Base-by-base conservation (phyloP, 257 asterid species). In the Solanum peruvianum region DNA sequence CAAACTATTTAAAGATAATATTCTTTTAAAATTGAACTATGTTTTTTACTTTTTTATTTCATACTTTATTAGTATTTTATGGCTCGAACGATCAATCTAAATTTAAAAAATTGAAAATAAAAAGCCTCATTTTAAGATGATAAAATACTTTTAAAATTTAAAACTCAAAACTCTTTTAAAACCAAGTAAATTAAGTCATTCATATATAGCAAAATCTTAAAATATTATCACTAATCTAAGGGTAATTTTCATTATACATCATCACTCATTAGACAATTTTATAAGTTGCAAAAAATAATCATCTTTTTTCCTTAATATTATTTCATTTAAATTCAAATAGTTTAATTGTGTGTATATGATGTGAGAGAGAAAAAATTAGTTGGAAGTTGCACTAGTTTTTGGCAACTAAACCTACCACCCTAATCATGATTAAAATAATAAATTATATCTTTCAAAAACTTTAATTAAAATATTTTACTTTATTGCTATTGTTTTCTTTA, bases 361-460 rank as follows among this genome's bases (percentile, higher is more conserved):
- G 42, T 27, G 39, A 7, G 84, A 77, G 84, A 3, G 4, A 41
- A 7, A 16, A 69, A 45, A 47, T 16, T 44, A 20, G 42, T 78
- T 78, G 66, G 84, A 78, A 15, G 66, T 44, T 78, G 84, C 27
- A 78, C 25, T 78, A 2, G 9, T 13, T 15, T 9, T 23, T 16
- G 47, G 82, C 42, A 85, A 69, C 87, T 85, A 42, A 85, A 85
- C 87, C 72, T 31, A 85, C 83, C 81, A 71, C 83, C 41, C 58
- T 85, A 85, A 75, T 25, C 71, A 70, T 44, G 82, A 85, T 70
- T 42, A 47, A 76, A 29, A 33, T 47, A 44, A 70, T 85, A 85
- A 70, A 70, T 35, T 15, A 85, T 25, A 67, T 85, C 70, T 69
- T 69, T 69, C 82, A 69, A 72, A 27, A 70, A 70, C 27, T 45